Evolutionary conservation across 306 rosid genomes (phyloP).

Genomic region (Prunus padus): DNA sequence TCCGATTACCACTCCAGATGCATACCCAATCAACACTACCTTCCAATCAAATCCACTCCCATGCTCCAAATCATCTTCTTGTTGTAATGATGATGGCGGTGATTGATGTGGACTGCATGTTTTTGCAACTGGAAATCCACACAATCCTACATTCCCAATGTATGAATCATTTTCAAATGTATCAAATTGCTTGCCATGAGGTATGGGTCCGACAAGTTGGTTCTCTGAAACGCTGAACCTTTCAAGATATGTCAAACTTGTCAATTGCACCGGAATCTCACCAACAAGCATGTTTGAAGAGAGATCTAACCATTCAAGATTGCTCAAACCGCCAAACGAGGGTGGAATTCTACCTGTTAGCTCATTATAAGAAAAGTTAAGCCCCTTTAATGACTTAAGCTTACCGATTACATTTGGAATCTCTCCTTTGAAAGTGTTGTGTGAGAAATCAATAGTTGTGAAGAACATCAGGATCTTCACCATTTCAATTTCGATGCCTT

Average conservation of each 20-base stretch:
- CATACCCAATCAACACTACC: background rate
- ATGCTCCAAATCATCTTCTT: background rate
- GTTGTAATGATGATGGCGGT: background rate
- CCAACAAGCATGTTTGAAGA: background rate
- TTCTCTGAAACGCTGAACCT: too few species aligned
- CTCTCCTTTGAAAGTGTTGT: background rate
- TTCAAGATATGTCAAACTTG: background rate
- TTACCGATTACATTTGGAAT: background rate
- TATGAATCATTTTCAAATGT: background rate
- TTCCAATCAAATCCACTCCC: background rate
- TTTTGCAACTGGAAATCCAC: background rate
- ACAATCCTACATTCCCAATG: background rate
- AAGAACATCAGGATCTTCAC: too few species aligned
- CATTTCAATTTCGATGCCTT: background rate
- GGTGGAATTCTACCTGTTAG: background rate
- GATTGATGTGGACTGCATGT: background rate
- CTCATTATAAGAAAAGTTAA: background rate
- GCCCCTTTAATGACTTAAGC: background rate
- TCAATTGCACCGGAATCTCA: background rate
- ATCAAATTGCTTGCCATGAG: background rate
- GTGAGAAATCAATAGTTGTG: background rate
- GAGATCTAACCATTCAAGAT: background rate
- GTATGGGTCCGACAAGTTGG: background rate
- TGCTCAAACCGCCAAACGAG: accelerated
- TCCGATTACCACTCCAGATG: background rate